Evolutionary conservation across 495 filamentous ascomycete species (phyloP), one percentile per base, ranked within the genome.

Genomic region (Daldinia decipiens): DNA sequence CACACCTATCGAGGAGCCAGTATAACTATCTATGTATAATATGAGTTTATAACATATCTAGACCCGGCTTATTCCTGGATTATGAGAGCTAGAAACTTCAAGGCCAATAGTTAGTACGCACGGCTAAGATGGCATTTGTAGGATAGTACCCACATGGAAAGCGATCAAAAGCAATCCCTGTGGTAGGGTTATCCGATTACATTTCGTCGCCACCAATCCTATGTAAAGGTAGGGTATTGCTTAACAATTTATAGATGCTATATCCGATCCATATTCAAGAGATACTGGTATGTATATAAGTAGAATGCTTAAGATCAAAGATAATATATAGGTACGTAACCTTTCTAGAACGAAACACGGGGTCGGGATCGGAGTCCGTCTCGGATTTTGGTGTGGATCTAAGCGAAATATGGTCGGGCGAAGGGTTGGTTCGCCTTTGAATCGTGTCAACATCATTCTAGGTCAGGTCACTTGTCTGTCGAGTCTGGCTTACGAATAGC

Each of bases 331-430:
- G n/a, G n/a, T n/a, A 40, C 7, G 43, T 47, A 24, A 24, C 0
- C 43, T 47, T 6, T 36, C n/a, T 17, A 19, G 4, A 32, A 47
- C 40, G 26, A 19, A 52, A 45, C 5, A 59, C 59, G 59, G 66
- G 38, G n/a, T 58, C 65, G 53, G 65, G 36, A 15, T 68, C 65
- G 65, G 65, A 19, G 7, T 32, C 47, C 31, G 47, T 11, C 11
- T 62, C 58, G 45, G 58, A 27, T 38, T 26, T 26, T 40, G 6
- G 39, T 40, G 39, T 40, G 39, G 39, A 40, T 40, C 13, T 5
- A 40, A 40, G 39, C n/a, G n/a, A 40, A 40, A 56, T 56, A 2
- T 55, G 26, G n/a, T 9, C 5, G 29, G 26, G 29, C 12, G 52
- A 32, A 55, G 29, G 38, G 15, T 12, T 40, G 38, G 38, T n/a